Percentiles rank a stretch among this genome's conserved stretches.
Evolutionary conservation across 73 alveolate species (phyloP).

Genomic region (Paraurostyla sp.): DNA sequence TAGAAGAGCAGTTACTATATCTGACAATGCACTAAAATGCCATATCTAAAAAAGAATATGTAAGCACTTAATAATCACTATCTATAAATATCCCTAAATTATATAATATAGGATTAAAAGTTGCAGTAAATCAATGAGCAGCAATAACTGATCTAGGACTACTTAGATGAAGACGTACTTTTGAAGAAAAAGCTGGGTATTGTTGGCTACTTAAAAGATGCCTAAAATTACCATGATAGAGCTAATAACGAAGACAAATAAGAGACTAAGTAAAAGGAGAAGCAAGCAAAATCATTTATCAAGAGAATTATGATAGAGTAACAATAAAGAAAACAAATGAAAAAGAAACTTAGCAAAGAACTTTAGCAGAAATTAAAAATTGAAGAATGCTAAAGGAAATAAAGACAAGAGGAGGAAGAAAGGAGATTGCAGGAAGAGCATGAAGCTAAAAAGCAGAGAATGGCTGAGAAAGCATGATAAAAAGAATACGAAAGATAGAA

Average conservation of each 20-base stretch:
- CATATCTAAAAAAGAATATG: constrained; percentile 48
- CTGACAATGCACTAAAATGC: constrained; percentile 49
- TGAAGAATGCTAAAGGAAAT: constrained; percentile 32
- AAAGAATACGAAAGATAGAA: constrained; percentile 53
- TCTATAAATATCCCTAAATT: too few species aligned
- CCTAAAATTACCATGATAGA: constrained; percentile 38
- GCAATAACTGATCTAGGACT: not conserved
- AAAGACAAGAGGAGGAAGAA: not conserved
- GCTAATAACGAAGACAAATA: constrained; percentile 4
- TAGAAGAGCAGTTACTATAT: not conserved
- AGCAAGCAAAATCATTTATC: constrained; percentile 67
- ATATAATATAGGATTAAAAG: constrained; percentile 1
- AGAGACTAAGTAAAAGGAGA: not conserved
- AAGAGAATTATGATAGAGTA: constrained; percentile 54
- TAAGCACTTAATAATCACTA: too few species aligned
- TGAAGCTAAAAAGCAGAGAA: not conserved
- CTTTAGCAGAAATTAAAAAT: not conserved
- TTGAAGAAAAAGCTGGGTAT: constrained; percentile 35
- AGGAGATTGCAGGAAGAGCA: not conserved
- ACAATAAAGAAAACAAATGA: constrained; percentile 3
- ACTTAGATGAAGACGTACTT: not conserved
- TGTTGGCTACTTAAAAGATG: not conserved
- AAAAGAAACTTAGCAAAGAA: not conserved
- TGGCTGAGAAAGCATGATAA: not conserved
- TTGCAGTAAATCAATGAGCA: not conserved